Evolutionary conservation across 441 rosid genomes (phyloP).

Genomic region (Pelargonium citronellum): DNA sequence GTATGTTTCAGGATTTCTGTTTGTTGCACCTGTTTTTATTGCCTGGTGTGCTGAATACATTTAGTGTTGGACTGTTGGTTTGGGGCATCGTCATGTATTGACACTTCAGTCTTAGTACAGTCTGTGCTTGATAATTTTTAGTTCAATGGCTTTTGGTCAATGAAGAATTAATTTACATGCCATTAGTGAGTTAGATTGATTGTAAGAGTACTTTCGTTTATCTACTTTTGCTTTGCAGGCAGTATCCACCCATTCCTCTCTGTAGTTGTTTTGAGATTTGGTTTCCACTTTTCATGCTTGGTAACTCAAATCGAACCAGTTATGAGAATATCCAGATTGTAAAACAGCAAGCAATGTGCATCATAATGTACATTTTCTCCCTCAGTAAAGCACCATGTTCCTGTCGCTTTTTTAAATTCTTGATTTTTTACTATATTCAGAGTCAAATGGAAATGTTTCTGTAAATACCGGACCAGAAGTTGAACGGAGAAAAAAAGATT

Average conservation of each 20-base stretch:
- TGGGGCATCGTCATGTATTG: background rate
- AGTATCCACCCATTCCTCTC: background rate
- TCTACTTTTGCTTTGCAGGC: background rate
- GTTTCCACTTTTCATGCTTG: background rate
- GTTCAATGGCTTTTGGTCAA: conserved; percentile 10
- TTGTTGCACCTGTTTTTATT: background rate
- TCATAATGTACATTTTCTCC: background rate
- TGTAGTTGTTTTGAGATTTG: background rate
- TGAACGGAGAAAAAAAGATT: conserved; percentile 48
- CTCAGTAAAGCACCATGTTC: background rate
- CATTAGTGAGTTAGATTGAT: background rate
- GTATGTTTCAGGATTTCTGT: conserved; percentile 3
- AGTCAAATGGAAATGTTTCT: conserved; percentile 36
- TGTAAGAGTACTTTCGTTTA: background rate
- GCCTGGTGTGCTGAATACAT: background rate
- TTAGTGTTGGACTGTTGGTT: background rate
- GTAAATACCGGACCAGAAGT: conserved; percentile 41
- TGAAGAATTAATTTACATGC: background rate
- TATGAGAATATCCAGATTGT: too few relatives aligned
- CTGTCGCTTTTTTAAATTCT: conserved; percentile 7
- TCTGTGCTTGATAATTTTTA: conserved; percentile 9
- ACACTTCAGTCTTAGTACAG: background rate
- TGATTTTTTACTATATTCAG: conserved; percentile 38
- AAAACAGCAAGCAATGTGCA: background rate
- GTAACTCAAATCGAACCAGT: background rate